A percentile compares a stretch with the other conserved stretches of the same genome.
phyloP scores from a whole-genome alignment of 768 basidiomycete genomes.

The Pulveroboletus sp. region DNA sequence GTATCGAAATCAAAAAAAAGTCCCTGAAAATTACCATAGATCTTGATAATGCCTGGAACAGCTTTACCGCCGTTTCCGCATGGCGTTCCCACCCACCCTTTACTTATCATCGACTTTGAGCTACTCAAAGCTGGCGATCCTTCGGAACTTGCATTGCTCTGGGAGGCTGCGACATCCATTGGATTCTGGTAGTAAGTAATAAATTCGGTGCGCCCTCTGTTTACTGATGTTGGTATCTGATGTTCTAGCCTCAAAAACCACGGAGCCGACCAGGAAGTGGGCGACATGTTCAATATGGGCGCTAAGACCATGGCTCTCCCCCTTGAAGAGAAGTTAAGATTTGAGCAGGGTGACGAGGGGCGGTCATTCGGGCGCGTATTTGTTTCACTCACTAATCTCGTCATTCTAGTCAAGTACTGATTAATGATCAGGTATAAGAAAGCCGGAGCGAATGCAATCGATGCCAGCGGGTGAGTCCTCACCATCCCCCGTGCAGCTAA shows the following conservation, averaged over 20 bases:
- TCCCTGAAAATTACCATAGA: too few species aligned
- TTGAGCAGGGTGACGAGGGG: slow-evolving; percentile 42
- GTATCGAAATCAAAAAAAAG: too few species aligned
- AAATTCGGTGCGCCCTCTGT: neutral
- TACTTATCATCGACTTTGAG: slow-evolving; percentile 45
- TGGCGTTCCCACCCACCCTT: slow-evolving; percentile 41
- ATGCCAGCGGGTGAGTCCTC: slow-evolving; percentile 47
- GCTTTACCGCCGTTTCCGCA: slow-evolving; percentile 42
- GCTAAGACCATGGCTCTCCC: slow-evolving; percentile 39
- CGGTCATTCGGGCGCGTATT: slow-evolving; percentile 36
- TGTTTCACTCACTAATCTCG: neutral
- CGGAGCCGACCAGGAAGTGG: slow-evolving; percentile 34
- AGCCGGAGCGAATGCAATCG: slow-evolving; percentile 58
- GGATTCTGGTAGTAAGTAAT: slow-evolving; percentile 55
- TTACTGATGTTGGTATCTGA: neutral
- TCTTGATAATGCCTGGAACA: slow-evolving; percentile 30
- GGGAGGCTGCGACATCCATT: slow-evolving; percentile 45
- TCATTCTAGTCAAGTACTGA: neutral
- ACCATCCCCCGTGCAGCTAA: neutral
- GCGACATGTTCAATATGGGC: slow-evolving; percentile 43
- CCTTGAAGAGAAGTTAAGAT: slow-evolving; percentile 41
- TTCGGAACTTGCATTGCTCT: slow-evolving; percentile 41
- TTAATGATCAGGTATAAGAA: slow-evolving; percentile 51
- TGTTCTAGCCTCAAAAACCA: slow-evolving; percentile 42
- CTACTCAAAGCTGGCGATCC: slow-evolving; percentile 35